Evolutionary conservation across 306 rosid genomes (phyloP).

Genomic region (Quillaja saponaria): DNA sequence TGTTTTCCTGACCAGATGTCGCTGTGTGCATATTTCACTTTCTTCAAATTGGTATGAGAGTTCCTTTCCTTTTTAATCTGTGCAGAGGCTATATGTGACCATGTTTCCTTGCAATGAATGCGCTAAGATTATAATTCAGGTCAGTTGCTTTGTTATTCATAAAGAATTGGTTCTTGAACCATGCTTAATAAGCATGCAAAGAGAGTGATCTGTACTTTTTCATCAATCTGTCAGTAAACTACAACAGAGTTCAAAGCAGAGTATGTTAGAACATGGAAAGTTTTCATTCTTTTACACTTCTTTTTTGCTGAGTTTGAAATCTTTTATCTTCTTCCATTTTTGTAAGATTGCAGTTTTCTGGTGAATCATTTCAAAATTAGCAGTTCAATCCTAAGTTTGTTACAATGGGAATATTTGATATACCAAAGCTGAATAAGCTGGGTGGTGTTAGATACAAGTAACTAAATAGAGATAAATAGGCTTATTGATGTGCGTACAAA

Average conservation of each 20-base stretch:
- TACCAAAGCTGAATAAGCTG: too few species aligned
- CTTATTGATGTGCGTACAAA: too few species aligned
- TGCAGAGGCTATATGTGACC: constrained; percentile 79
- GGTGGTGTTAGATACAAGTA: too few species aligned
- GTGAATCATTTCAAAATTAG: too few species aligned
- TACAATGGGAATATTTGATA: too few species aligned
- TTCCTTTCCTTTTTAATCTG: constrained; percentile 17
- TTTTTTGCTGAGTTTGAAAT: too few species aligned
- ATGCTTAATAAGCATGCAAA: constrained; percentile 5
- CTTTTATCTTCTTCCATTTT: too few species aligned
- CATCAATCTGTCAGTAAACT: constrained; percentile 6
- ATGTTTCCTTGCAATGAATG: constrained; percentile 96
- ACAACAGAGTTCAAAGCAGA: background rate
- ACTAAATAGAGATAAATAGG: too few species aligned
- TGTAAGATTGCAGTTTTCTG: too few species aligned
- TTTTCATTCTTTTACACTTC: too few species aligned
- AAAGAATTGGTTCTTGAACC: constrained; percentile 4
- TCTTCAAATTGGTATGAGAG: constrained; percentile 10
- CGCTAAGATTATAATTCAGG: constrained; percentile 96
- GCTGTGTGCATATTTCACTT: background rate
- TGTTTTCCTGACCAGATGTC: too few species aligned
- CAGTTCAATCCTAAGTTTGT: background rate
- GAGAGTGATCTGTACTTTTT: background rate
- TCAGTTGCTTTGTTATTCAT: constrained; percentile 28
- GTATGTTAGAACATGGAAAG: too few species aligned